A percentile compares a stretch with the other conserved stretches of the same genome.
Evolutionary conservation across 371 early-diverging fungal species (phyloP).

Genomic region (Globomyces sp.): DNA sequence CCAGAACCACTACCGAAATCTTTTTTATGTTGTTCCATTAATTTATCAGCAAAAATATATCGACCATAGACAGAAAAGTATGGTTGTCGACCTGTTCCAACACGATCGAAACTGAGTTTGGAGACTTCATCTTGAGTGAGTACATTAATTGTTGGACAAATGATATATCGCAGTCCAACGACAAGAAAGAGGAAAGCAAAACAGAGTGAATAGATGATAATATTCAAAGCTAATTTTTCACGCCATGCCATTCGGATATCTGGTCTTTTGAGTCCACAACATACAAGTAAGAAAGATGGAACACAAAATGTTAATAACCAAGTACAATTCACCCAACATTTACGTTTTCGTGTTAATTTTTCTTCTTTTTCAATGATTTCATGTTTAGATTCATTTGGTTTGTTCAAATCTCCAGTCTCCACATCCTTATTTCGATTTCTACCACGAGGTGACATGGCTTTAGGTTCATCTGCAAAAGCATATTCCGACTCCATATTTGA

Average conservation of each 20-base stretch:
- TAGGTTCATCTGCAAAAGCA: constrained; percentile 14
- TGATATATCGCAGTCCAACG: constrained; percentile 76
- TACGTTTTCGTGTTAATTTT: constrained; percentile 23
- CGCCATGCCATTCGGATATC: constrained; percentile 94
- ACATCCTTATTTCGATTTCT: constrained; percentile 11
- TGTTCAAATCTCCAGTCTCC: constrained; percentile 5
- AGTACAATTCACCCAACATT: constrained; percentile 77
- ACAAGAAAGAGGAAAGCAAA: constrained; percentile 84
- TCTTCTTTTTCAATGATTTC: constrained; percentile 2
- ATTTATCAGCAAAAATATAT: constrained; percentile 6
- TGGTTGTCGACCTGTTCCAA: constrained; percentile 24
- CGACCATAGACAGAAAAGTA: constrained; percentile 23
- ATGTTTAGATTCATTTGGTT: background rate
- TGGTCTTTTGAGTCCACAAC: constrained; percentile 73
- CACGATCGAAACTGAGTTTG: constrained; percentile 11
- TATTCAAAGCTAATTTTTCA: constrained; percentile 82
- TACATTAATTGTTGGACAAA: constrained; percentile 85
- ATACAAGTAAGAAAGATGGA: constrained; percentile 59
- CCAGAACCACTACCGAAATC: constrained; percentile 22
- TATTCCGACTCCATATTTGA: constrained; percentile 19
- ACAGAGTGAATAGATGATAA: constrained; percentile 73
- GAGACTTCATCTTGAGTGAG: constrained; percentile 42
- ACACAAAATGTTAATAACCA: constrained; percentile 90
- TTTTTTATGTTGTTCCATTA: constrained; percentile 1
- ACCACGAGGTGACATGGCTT: background rate